Conservation (phyloP, 1,139 yeast species). For the Pichia sp. region DNA sequence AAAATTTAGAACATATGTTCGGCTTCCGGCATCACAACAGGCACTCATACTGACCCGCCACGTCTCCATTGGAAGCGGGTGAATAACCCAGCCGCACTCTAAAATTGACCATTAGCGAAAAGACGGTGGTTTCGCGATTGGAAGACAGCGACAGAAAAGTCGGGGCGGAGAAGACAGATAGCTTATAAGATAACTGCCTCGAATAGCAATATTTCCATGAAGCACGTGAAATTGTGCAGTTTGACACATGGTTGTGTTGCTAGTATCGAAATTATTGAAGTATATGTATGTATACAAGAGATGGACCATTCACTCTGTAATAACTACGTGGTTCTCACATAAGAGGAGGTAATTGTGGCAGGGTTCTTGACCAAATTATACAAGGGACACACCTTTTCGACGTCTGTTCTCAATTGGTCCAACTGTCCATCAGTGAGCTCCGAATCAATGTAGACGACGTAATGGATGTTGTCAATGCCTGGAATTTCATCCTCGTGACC, state of each 20-base stretch:
- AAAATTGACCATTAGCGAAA: too few species aligned
- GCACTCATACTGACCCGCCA: too few species aligned
- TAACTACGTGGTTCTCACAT: background rate
- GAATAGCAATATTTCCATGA: background rate
- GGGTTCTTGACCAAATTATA: slow-evolving; percentile 9
- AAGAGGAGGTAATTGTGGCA: slow-evolving; percentile 1
- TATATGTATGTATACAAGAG: background rate
- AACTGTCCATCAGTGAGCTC: background rate
- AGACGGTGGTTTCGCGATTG: too few species aligned
- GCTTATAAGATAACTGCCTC: too few species aligned
- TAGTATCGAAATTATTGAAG: too few species aligned
- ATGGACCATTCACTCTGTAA: background rate
- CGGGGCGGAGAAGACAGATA: too few species aligned
- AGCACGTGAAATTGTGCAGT: background rate
- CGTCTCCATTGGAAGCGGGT: too few species aligned
- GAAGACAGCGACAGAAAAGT: too few species aligned
- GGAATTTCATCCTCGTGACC: slow-evolving; percentile 8
- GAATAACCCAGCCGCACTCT: too few species aligned
- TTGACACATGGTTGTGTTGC: too few species aligned
- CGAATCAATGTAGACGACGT: slow-evolving; percentile 6
- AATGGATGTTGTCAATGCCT: slow-evolving; percentile 8
- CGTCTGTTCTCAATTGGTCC: slow-evolving; percentile 3
- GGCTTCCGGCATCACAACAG: too few species aligned
- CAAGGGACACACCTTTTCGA: slow-evolving; percentile 10
- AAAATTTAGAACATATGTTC: too few species aligned